Percentiles rank a stretch among this genome's conserved stretches.
phyloP scores from a whole-genome alignment of 2,329 filamentous ascomycete genomes.

The Lecanoromycetidae sp. region DNA sequence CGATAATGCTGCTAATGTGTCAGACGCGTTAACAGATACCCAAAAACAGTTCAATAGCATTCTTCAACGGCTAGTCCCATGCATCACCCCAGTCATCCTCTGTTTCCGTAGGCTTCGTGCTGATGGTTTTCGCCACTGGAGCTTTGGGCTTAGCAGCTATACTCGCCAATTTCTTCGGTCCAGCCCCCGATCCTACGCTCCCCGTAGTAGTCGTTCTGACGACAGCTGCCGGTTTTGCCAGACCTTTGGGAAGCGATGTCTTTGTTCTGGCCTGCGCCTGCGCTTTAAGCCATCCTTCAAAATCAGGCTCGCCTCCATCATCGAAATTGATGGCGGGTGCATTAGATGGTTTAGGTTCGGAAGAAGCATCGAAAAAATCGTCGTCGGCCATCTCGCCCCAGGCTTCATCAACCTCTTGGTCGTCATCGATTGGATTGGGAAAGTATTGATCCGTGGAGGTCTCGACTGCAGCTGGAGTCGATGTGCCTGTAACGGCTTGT shows the following conservation, averaged over 20 bases:
- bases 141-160: conserved; percentile 37
- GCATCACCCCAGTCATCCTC: conserved; percentile 40
- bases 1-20: neutral
- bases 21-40: neutral
- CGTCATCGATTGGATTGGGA: conserved; percentile 42
- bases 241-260: conserved; percentile 71
- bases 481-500: conserved; percentile 44
- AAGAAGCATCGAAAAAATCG: conserved; percentile 35
- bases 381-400: conserved; percentile 54
- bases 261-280: conserved; percentile 63
- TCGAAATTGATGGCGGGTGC: conserved; percentile 44
- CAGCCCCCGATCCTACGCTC: conserved; percentile 20
- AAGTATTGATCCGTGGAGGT: conserved; percentile 38
- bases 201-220: conserved; percentile 29
- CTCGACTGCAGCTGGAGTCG: conserved; percentile 24
- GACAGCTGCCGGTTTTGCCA: conserved; percentile 47
- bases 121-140: conserved; percentile 39
- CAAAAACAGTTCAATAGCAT: neutral
- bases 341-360: conserved; percentile 22
- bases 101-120: conserved; percentile 46
- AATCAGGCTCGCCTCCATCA: conserved; percentile 82
- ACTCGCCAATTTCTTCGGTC: conserved; percentile 25
- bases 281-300: conserved; percentile 86
- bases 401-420: conserved; percentile 54
- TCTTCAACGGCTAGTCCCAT: conserved; percentile 29